A percentile compares a stretch with the other conserved stretches of the same genome.
Evolutionary conservation across 495 filamentous ascomycete species (phyloP).

Genomic region (Elasticomyces elasticus): DNA sequence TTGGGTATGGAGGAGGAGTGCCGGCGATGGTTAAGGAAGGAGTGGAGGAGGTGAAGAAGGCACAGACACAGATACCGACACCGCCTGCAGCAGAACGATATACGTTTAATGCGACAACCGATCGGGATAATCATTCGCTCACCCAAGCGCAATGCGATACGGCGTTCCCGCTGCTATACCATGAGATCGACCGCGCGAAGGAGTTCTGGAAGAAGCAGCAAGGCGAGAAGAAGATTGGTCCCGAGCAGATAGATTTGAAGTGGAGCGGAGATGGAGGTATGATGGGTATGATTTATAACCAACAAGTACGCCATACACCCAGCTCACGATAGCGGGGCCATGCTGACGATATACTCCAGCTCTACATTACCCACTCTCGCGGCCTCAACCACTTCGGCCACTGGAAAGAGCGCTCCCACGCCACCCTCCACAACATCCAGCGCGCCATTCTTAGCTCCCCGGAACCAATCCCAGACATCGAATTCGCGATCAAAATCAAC

Average conservation of each 20-base stretch:
- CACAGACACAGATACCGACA: background rate
- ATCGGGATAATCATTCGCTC: conserved; percentile 11
- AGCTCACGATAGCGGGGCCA: background rate
- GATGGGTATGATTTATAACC: conserved; percentile 23
- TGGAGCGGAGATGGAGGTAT: conserved; percentile 5
- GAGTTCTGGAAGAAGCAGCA: background rate
- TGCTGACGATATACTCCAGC: background rate
- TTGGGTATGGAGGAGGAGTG: background rate
- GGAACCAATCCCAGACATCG: conserved; percentile 46
- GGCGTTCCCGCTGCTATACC: conserved; percentile 14
- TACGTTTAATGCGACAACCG: conserved; percentile 5
- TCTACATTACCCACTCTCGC: conserved; percentile 5
- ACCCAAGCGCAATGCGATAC: conserved; percentile 13
- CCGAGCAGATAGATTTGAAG: background rate
- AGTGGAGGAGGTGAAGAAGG: background rate
- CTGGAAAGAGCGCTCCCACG: conserved; percentile 32
- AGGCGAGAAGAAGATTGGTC: background rate
- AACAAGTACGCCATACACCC: conserved; percentile 33
- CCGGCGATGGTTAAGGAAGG: background rate
- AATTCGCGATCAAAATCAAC: conserved; percentile 49
- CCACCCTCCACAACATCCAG: conserved; percentile 32
- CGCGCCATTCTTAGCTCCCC: conserved; percentile 38
- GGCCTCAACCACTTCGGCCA: conserved; percentile 8
- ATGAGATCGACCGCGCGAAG: conserved; percentile 14
- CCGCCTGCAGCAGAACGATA: background rate